These are phyloP conservation scores for Yamadazyma diddensiae DNA, from an alignment of 1,139 yeast genomes.

Conservation along the genomic window DNA sequence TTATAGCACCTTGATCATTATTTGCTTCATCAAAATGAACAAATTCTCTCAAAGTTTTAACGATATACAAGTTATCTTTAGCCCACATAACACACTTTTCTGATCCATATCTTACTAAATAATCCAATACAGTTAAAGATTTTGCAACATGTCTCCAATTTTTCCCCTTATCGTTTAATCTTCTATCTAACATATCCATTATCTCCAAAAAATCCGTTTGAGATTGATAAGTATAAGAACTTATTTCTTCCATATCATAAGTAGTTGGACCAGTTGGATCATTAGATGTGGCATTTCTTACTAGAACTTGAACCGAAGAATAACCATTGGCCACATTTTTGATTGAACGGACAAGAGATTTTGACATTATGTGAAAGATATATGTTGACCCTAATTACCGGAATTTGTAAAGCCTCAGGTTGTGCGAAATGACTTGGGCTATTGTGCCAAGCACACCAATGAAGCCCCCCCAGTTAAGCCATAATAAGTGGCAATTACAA, in stretches of 20 bases:
- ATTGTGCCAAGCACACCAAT: neutral
- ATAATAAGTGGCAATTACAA: too few relatives aligned
- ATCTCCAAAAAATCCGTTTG: slow-evolving; percentile 81
- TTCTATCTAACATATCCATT: slow-evolving; percentile 93
- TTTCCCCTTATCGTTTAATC: slow-evolving; percentile 94
- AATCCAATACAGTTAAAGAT: slow-evolving; percentile 83
- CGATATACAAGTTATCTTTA: slow-evolving; percentile 81
- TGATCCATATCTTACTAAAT: slow-evolving; percentile 80
- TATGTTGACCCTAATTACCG: slow-evolving; percentile 9
- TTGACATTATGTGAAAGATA: slow-evolving; percentile 49
- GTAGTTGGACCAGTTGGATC: slow-evolving; percentile 84
- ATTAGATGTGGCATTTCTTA: slow-evolving; percentile 91
- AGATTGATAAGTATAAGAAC: slow-evolving; percentile 67
- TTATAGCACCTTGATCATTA: slow-evolving; percentile 84
- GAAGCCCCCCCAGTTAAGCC: too few relatives aligned
- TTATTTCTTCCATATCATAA: slow-evolving; percentile 80
- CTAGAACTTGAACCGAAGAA: slow-evolving; percentile 80
- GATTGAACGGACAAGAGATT: slow-evolving; percentile 76
- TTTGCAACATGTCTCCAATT: slow-evolving; percentile 98
- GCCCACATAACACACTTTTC: slow-evolving; percentile 95
- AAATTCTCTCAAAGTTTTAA: slow-evolving; percentile 90
- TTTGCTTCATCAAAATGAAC: slow-evolving; percentile 78
- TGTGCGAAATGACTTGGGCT: slow-evolving; percentile 4
- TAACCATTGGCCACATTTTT: slow-evolving; percentile 95
- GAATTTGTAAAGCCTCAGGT: slow-evolving; percentile 1